Conservation (phyloP, 1,284 basidiomycete species). For the Mycena sp. region DNA sequence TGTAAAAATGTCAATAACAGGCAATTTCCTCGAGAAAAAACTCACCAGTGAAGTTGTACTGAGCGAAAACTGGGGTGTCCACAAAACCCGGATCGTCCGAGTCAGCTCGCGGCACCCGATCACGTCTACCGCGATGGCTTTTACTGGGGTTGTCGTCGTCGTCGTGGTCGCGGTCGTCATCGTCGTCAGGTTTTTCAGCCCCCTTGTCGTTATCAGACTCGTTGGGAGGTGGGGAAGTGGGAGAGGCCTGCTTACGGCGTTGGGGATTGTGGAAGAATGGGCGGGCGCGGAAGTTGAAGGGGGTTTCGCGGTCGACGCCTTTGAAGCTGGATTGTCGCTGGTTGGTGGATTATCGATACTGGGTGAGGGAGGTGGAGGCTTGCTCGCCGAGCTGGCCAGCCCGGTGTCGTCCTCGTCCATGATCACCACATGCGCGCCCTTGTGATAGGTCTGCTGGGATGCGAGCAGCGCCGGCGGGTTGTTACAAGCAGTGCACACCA, state of each 20-base stretch:
- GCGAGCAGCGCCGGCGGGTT: conserved; percentile 46
- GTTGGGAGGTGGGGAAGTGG: conserved; percentile 38
- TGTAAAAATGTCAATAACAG: conserved; percentile 39
- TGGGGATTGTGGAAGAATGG: neutral
- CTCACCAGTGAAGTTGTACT: conserved; percentile 63
- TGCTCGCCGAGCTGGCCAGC: neutral
- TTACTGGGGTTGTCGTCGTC: conserved; percentile 34
- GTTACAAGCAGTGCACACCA: conserved; percentile 50
- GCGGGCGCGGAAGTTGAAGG: neutral
- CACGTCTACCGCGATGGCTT: conserved; percentile 12
- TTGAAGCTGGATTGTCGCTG: neutral
- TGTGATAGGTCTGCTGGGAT: conserved; percentile 53
- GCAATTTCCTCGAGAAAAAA: conserved; percentile 16
- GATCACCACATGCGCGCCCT: conserved; percentile 48
- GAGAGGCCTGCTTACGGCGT: neutral
- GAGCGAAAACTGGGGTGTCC: conserved; percentile 53
- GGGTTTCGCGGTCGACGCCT: neutral
- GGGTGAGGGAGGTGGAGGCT: neutral
- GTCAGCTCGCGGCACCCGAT: conserved; percentile 40
- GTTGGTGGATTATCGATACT: neutral
- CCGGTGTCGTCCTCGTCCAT: conserved; percentile 13
- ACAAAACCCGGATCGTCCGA: conserved; percentile 50
- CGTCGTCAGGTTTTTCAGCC: conserved; percentile 15
- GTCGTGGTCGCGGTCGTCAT: conserved; percentile 34
- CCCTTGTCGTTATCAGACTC: conserved; percentile 22